These are phyloP conservation scores for Dryas integrifolia DNA, from an alignment of 331 rosid genomes.

Conservation along the genomic window DNA sequence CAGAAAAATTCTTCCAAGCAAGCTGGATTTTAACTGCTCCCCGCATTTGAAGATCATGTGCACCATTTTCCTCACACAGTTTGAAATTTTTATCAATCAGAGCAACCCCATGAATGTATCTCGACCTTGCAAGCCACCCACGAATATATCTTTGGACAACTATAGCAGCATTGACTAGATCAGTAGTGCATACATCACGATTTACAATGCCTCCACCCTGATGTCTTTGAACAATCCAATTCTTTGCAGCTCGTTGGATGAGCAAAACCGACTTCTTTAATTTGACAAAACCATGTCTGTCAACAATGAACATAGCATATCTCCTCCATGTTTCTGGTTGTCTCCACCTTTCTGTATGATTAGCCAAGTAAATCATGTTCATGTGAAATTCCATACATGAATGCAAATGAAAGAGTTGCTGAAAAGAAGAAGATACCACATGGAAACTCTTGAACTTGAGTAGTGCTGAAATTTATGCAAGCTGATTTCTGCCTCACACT, in stretches of 20 bases:
- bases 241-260: conserved; percentile 59
- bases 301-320: conserved; percentile 42
- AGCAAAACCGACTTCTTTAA: conserved; percentile 52
- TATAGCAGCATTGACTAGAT: conserved; percentile 42
- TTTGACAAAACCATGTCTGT: conserved; percentile 49
- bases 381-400: conserved; percentile 24
- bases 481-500: conserved; percentile 38
- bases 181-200: conserved; percentile 20
- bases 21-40: conserved; percentile 49
- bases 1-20: conserved; percentile 47
- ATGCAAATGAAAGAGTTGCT: conserved; percentile 9
- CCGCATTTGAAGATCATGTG: conserved; percentile 33
- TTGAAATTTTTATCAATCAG: conserved; percentile 31
- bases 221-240: conserved; percentile 50
- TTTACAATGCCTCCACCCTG: conserved; percentile 19
- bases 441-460: conserved; percentile 28
- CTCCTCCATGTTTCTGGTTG: conserved; percentile 37
- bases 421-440: conserved; percentile 37
- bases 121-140: conserved; percentile 48
- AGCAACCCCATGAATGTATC: conserved; percentile 32
- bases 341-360: conserved; percentile 40
- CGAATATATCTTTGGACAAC: conserved; percentile 53
- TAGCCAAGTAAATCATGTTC: conserved; percentile 20
- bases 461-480: conserved; percentile 25
- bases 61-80: conserved; percentile 25